These are phyloP conservation scores for Penicillium carneum DNA, from an alignment of 2,329 filamentous ascomycete species.

Conservation along the genomic window DNA sequence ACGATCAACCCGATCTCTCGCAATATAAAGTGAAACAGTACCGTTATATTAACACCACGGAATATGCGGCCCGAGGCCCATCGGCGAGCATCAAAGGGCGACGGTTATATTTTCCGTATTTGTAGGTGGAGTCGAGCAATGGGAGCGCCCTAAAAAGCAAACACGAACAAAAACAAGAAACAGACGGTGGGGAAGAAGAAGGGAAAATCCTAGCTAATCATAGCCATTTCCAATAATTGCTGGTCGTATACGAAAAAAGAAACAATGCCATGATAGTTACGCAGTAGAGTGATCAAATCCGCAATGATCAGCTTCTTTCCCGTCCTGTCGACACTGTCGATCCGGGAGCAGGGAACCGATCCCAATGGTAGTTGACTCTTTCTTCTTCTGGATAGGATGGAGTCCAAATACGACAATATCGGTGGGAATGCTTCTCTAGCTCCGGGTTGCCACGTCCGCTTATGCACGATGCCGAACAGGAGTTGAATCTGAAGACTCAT, in stretches of 20 bases:
- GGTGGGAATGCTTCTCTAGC: constrained; percentile 1
- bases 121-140: constrained; percentile 1
- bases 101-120: constrained; percentile 8
- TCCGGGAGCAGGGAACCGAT: constrained; percentile 30
- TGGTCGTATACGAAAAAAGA: background rate
- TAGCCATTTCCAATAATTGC: background rate
- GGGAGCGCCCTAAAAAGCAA: background rate
- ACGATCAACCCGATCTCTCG: background rate
- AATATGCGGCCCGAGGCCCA: background rate
- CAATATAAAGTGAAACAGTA: background rate
- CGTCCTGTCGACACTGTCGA: constrained; percentile 27
- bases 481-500: too few relatives aligned
- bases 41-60: background rate
- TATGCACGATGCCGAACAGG: constrained; percentile 12
- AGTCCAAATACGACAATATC: background rate
- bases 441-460: constrained; percentile 14
- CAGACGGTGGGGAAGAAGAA: constrained; percentile 8
- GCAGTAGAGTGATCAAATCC: constrained; percentile 1
- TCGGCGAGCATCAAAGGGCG: background rate
- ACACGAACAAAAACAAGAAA: background rate
- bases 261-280: background rate
- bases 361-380: constrained; percentile 25
- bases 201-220: background rate
- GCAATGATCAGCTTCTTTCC: constrained; percentile 8
- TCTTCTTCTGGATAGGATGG: background rate